Evolutionary conservation across 805 yeast genomes (phyloP).

Genomic region (Hanseniaspora nectarophila): DNA sequence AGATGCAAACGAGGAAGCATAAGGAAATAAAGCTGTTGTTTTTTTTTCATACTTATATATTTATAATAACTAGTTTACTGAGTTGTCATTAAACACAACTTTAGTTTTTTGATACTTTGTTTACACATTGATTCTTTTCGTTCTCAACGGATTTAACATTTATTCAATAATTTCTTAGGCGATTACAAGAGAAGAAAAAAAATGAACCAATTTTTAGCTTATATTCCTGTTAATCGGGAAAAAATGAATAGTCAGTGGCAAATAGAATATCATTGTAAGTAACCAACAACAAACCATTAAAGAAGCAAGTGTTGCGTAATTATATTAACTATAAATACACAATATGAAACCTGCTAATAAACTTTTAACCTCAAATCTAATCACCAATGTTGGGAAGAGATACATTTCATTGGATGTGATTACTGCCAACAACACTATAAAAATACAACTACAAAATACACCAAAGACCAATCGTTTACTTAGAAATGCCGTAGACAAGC

Average conservation of each 20-base stretch:
- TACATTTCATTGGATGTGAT: not conserved
- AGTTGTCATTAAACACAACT: too few relatives aligned
- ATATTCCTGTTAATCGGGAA: not conserved
- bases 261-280: too few relatives aligned
- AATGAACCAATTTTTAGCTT: not conserved
- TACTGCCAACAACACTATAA: not conserved
- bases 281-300: not conserved
- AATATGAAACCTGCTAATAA: not conserved
- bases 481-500: not conserved
- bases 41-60: too few relatives aligned
- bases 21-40: conserved; percentile 2
- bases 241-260: not conserved
- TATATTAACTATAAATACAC: not conserved
- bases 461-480: not conserved
- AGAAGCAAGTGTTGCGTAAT: not conserved
- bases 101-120: too few relatives aligned
- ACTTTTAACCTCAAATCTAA: not conserved
- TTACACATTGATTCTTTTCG: too few relatives aligned
- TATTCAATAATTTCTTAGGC: too few relatives aligned
- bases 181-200: too few relatives aligned
- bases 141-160: too few relatives aligned
- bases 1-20: conserved; percentile 21
- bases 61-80: too few relatives aligned
- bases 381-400: not conserved
- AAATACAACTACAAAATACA: conserved; percentile 1